phyloP scores from a whole-genome alignment of 352 stramenopile species.

The Phytophthora brassicae region DNA sequence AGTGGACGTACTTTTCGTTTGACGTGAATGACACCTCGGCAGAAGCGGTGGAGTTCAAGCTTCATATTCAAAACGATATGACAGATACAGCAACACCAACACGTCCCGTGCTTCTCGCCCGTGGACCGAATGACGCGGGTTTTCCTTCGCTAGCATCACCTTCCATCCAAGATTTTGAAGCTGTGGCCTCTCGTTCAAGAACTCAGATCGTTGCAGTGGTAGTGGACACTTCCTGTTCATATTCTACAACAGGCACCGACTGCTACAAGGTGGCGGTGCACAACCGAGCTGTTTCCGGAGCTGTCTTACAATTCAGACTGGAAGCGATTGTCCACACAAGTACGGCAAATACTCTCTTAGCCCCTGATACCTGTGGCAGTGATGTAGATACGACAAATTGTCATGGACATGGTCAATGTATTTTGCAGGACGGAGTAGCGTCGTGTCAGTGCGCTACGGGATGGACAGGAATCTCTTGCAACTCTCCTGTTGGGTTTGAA shows the following conservation, averaged over 20 bases:
- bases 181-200: constrained; percentile 19
- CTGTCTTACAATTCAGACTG: constrained; percentile 44
- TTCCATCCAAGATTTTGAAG: constrained; percentile 57
- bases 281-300: constrained; percentile 62
- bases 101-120: constrained; percentile 60
- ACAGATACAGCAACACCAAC: constrained; percentile 36
- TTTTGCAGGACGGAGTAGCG: constrained; percentile 29
- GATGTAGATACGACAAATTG: constrained; percentile 39
- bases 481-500: constrained; percentile 58
- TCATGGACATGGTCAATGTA: constrained; percentile 52
- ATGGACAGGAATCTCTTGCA: constrained; percentile 65
- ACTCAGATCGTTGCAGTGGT: constrained; percentile 46
- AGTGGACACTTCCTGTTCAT: constrained; percentile 50
- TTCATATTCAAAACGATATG: constrained; percentile 51
- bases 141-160: constrained; percentile 54
- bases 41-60: constrained; percentile 45
- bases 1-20: constrained; percentile 70
- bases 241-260: constrained; percentile 29
- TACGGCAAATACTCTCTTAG: background rate
- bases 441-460: constrained; percentile 59
- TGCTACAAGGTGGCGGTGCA: constrained; percentile 77
- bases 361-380: constrained; percentile 3
- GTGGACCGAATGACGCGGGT: constrained; percentile 43
- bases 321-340: constrained; percentile 42
- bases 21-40: constrained; percentile 50